Percentiles rank a stretch among this genome's conserved stretches.
These are phyloP conservation scores for Curvularia hawaiiensis DNA, from an alignment of 2,329 filamentous ascomycete species.

Conservation along the genomic window DNA sequence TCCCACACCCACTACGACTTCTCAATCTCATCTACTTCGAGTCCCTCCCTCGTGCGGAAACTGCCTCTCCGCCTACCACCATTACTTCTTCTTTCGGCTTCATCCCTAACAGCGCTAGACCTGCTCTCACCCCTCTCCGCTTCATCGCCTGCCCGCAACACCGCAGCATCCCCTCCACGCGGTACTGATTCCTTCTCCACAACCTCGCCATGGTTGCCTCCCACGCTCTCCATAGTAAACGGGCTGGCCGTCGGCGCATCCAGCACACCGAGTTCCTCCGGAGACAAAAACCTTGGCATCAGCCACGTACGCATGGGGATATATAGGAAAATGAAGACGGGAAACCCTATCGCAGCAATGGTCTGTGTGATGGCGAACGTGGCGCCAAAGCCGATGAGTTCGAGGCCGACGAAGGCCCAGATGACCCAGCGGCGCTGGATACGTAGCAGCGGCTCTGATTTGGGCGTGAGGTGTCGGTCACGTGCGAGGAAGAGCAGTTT, in stretches of 20 bases:
- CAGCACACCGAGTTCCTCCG: slow-evolving; percentile 55
- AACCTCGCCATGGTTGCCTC: slow-evolving; percentile 51
- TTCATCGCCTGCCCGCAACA: slow-evolving; percentile 33
- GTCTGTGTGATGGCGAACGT: slow-evolving; percentile 65
- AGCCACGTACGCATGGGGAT: slow-evolving; percentile 60
- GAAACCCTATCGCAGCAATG: slow-evolving; percentile 64
- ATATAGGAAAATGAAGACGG: slow-evolving; percentile 61
- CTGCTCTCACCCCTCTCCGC: slow-evolving; percentile 25
- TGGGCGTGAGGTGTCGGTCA: slow-evolving; percentile 55
- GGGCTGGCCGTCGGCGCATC: slow-evolving; percentile 61
- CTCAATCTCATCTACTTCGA: background rate
- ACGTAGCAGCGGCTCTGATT: slow-evolving; percentile 53
- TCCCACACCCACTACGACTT: background rate
- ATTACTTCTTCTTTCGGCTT: slow-evolving; percentile 11
- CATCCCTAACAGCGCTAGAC: background rate
- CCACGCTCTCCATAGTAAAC: slow-evolving; percentile 59
- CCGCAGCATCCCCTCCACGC: slow-evolving; percentile 5
- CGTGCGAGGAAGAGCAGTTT: slow-evolving; percentile 57
- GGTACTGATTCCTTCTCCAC: background rate
- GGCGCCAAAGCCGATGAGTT: slow-evolving; percentile 57
- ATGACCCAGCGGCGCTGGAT: slow-evolving; percentile 54
- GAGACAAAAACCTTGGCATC: slow-evolving; percentile 57
- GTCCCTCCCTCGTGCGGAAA: background rate
- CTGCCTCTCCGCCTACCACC: background rate
- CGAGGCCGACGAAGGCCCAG: slow-evolving; percentile 57